Percentiles rank a stretch among this genome's conserved stretches.
These are phyloP conservation scores for Ustulina deusta DNA, from an alignment of 2,329 filamentous ascomycete species.

Conservation along the genomic window DNA sequence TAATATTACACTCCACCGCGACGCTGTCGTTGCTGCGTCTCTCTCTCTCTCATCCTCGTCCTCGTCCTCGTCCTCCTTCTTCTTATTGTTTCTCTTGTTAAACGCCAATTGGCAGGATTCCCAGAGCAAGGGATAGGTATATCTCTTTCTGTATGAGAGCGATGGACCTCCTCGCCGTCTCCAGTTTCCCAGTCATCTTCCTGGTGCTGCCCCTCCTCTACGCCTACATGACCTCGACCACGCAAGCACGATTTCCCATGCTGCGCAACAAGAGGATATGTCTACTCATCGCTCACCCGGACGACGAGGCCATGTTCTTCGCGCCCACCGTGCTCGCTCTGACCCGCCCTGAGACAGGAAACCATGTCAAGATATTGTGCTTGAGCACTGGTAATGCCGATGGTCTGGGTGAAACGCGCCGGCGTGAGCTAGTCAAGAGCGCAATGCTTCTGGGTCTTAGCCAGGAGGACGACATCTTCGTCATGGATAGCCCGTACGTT, in stretches of 20 bases:
- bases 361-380: slow-evolving; percentile 95
- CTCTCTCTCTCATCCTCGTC: background rate
- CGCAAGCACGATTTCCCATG: slow-evolving; percentile 68
- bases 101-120: background rate
- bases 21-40: too few relatives aligned
- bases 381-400: slow-evolving; percentile 90
- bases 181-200: slow-evolving; percentile 52
- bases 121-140: background rate
- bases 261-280: slow-evolving; percentile 87
- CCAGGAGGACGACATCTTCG: slow-evolving; percentile 81
- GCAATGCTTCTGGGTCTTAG: slow-evolving; percentile 81
- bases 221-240: slow-evolving; percentile 62
- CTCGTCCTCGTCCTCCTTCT: too few relatives aligned
- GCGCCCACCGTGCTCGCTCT: slow-evolving; percentile 88
- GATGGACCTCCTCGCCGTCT: slow-evolving; percentile 43
- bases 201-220: slow-evolving; percentile 62
- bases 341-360: slow-evolving; percentile 80
- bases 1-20: background rate
- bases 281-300: slow-evolving; percentile 94
- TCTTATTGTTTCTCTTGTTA: too few relatives aligned
- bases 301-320: slow-evolving; percentile 99
- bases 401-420: slow-evolving; percentile 84
- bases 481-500: slow-evolving; percentile 80
- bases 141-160: background rate
- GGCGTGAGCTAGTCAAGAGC: slow-evolving; percentile 85